Evolutionary conservation across 2,329 filamentous ascomycete genomes (phyloP).

Genomic region (Colletotrichum magnum): DNA sequence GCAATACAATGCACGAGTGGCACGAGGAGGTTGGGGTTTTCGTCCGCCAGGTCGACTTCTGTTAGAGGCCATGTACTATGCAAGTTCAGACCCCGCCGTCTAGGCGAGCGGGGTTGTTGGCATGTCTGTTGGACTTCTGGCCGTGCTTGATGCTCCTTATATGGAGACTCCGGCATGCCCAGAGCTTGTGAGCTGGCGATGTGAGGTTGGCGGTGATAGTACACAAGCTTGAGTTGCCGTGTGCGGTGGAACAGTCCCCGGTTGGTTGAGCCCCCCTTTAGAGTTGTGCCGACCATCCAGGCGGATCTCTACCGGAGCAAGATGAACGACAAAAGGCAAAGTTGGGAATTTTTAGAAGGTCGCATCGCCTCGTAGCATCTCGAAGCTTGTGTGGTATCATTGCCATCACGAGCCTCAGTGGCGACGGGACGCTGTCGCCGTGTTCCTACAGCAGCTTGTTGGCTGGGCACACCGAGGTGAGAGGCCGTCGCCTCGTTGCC

Average conservation of each 20-base stretch:
- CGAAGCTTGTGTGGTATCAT: neutral
- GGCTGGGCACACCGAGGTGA: neutral
- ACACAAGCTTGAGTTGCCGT: neutral
- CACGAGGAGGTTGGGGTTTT: conserved; percentile 11
- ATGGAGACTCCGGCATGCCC: neutral
- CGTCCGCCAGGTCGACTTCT: neutral
- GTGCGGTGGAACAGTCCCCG: neutral
- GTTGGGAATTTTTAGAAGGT: conserved; percentile 7
- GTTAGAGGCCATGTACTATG: neutral
- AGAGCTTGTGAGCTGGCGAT: neutral
- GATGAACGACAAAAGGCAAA: neutral
- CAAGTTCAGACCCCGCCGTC: neutral
- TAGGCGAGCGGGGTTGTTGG: neutral
- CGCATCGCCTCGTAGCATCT: neutral
- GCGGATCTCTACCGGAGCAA: conserved; percentile 2
- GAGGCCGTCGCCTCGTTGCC: neutral
- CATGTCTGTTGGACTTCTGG: neutral
- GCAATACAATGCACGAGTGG: conserved; percentile 4
- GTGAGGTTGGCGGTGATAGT: neutral
- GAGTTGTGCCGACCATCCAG: conserved; percentile 13
- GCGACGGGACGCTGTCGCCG: neutral
- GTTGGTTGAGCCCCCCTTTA: neutral
- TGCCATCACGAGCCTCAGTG: neutral
- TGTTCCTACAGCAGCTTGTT: neutral
- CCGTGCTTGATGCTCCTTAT: neutral